phyloP scores from a whole-genome alignment of 2,329 filamentous ascomycete species.

The Karstenula rhodostoma region DNA sequence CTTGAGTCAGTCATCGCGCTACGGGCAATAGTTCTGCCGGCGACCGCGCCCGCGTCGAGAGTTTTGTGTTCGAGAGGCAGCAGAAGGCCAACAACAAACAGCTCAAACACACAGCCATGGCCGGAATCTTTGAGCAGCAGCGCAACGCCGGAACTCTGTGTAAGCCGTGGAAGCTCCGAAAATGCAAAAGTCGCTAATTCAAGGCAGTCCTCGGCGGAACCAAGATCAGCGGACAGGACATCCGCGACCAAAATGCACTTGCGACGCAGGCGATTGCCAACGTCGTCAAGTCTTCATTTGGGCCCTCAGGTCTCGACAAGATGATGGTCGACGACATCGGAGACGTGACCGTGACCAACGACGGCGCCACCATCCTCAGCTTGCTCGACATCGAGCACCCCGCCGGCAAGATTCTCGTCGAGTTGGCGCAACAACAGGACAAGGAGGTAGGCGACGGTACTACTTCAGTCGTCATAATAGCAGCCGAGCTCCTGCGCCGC shows the following conservation, averaged over 20 bases:
- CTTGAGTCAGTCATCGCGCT: constrained; percentile 32
- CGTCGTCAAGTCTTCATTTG: constrained; percentile 98
- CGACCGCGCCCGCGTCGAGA: constrained; percentile 35
- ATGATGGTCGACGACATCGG: constrained; percentile 99
- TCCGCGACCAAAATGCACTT: constrained; percentile 96
- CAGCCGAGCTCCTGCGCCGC: constrained; percentile 89
- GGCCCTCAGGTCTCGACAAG: constrained; percentile 96
- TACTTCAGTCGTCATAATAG: constrained; percentile 96
- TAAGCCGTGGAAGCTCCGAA: constrained; percentile 51
- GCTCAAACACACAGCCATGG: constrained; percentile 67
- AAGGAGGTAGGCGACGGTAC: constrained; percentile 99
- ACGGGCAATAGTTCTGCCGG: constrained; percentile 16
- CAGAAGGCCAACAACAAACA: constrained; percentile 38
- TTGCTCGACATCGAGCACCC: constrained; percentile 97
- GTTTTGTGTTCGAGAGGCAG: constrained; percentile 43
- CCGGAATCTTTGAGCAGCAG: constrained; percentile 94
- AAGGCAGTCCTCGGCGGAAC: constrained; percentile 83
- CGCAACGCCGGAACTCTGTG: constrained; percentile 91
- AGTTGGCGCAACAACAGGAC: constrained; percentile 97
- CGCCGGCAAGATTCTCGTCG: constrained; percentile 96
- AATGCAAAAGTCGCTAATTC: constrained; percentile 31
- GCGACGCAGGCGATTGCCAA: constrained; percentile 98
- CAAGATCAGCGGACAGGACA: constrained; percentile 97
- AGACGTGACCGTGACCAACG: constrained; percentile 98
- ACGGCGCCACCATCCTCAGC: constrained; percentile 94